Base-by-base conservation (phyloP, 139 green algal genomes). In the Spirogloea muscicola region DNA sequence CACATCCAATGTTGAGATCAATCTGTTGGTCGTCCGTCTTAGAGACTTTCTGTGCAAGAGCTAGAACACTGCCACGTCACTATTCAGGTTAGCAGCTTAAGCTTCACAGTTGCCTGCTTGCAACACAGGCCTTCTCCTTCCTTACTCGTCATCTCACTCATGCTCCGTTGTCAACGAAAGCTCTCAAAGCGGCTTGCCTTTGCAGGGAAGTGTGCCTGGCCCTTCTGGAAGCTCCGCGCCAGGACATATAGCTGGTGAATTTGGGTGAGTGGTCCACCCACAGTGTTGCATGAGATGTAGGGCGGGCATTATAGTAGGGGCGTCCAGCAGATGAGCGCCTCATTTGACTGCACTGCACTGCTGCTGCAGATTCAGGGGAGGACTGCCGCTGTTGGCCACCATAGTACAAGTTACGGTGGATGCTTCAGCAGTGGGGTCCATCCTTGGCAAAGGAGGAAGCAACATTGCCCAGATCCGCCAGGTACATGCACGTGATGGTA, bases 371-470 rank as follows among this genome's bases (percentile, higher is more conserved):
- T 6, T 33, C 31, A 6, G 6, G 52, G 52, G 40, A 33, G 52
- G 9, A 6, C 6, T 6, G 5, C 6, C 40, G 7, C 52, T 7
- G 7, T 33, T 38, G 52, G 6, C 6, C 6, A 62, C 46, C 18
- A 76, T 49, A 9, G 42, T 68, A 27, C 68, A 81, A 33, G 74
- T 82, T 29, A 31, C 37, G 1, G 79, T 86, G 33, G 59, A 69
- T 10, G 25, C 49, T 6, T 29, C 25, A 41, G 7, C 44, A 16
- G 38, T 74, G 10, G 81, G 81, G 4, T 49, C 49, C 31, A 79
- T 86, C 59, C 83, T 86, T 34, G 81, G 81, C 27, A 86, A 86
- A 27, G 79, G 64, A 2, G 81, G 81, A 27, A 29, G 43, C 49
- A 77, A 84, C 74, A 84, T 84, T 10, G 36, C 36, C 4, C 74